Base-by-base conservation (phyloP, 2,329 filamentous ascomycete genomes). In the Penicillium sp. region DNA sequence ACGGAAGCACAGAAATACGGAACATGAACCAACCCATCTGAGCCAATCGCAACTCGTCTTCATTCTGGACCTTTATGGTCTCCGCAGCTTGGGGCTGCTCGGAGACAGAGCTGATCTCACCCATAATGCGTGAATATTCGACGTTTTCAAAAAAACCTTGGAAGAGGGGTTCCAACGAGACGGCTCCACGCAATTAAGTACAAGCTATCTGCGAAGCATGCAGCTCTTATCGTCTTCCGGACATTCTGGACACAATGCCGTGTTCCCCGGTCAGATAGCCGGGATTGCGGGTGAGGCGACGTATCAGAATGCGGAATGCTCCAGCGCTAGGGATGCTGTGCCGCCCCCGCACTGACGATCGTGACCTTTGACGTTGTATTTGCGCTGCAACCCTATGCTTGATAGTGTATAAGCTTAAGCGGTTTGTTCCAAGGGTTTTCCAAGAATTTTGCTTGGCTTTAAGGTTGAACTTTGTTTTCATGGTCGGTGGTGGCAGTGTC, bases 41-140 rank as follows among this genome's bases (percentile, higher is more conserved):
- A 22, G 76, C 76, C 60, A 78, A 60, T 52, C 75, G 73, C 29
- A 74, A 45, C 57, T 77, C 76, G 52, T 78, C 76, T 13, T 70
- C 69, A 61, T 76, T 64, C 36, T 65, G 65, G 2, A 66, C 59
- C 29, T 61, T 63, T 16, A 66, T 54, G 6, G 54, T 43, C 14
- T 52, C 57, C 4, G 49, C 31, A 43, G 43, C 39, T 2, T 11
- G 10, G 14, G 7, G 2, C 1, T 21, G 8, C 14, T 40, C 5
- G 11, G 46, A 43, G 4, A 24, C 18, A 31, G 40, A 11, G 1
- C 32, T 54, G 13, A 40, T 54, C 8, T 44, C 40, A 13, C 32
- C 24, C 52, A 54, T 54, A 10, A 40, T 54, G 18, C 18, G 10
- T 16, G 16, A 13, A 3, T 11, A 11, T 52, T 2, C 2, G 13